Base-by-base conservation (phyloP, 2,329 filamentous ascomycete genomes). In the Gyromitra esculenta region DNA sequence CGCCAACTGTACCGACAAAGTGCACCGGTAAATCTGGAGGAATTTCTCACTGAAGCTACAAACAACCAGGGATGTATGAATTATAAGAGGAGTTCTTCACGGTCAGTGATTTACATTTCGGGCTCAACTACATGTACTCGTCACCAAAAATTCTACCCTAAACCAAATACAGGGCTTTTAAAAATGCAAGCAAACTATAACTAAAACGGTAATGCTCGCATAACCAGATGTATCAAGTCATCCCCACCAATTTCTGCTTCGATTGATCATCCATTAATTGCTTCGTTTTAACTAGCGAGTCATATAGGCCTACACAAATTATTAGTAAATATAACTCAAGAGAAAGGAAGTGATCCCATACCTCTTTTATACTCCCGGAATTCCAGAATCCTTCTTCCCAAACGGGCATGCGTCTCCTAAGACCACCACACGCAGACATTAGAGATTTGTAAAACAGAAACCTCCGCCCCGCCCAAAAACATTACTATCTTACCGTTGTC, bases 351-450 rank as follows among this genome's bases (percentile, higher is more conserved):
- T 18, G 5, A 25, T 9, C 39, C 21, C 66, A 69, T 60, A 69
- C 66, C 66, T 25, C 31, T 69, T 31, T 69, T 69, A 60, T 50
- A 69, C n/a, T 69, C 66, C 41, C 13, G 31, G n/a, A 69, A 69
- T 18, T 60, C 66, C 66, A 69, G 39, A 37, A 69, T 25, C 6
- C 66, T 48, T 13, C 66, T 69, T 56, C 66, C 66, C 31, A 69
- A 60, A 15, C 66, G 39, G 5, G 66, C 66, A 9, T 68, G 25
- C 7, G 21, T 56, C 37, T 56, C 37, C 65, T 68, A 5, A 41
- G 11, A 15, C 15, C 13, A 13, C 50, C 18, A 18, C 25, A 57
- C 6, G 54, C 13, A 57, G 13, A 57, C 37, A 18, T 37, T n/a
- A 57, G 54, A 39, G 8, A 18, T 6, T 37, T n/a, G 31, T 39